Base-by-base conservation (phyloP, 495 filamentous ascomycete genomes). In the Neurospora terricola region DNA sequence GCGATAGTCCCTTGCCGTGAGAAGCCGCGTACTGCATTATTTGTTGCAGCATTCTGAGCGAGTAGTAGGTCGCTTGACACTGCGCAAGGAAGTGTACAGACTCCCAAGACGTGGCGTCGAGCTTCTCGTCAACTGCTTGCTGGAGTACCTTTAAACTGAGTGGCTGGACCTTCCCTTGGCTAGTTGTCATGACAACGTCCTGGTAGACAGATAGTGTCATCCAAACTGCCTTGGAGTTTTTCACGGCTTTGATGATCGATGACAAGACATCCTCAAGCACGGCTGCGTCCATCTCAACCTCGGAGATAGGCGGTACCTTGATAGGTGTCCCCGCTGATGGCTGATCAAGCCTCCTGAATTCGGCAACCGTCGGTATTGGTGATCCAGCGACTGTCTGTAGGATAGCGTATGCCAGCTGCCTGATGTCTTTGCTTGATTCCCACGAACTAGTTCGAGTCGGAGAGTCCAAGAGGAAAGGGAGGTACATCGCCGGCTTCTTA, bases 31-130 rank as follows among this genome's bases (percentile, higher is more conserved):
- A 75, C 4, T 78, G 73, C 10, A 90, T 70, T 2, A 90, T 77
- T 73, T 93, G 90, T 39, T 84, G 83, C 3, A 90, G 76, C 73
- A 93, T 90, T 37, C 91, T 85, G 0, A 94, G 75, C 0, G 91
- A 92, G 75, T 93, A 93, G 8, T 87, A 81, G 5, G 85, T 86
- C 4, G 88, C 88, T 38, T 92, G 88, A 0, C 88, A 78, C 73
- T 92, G 89, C 6, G 90, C 90, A 14, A 84, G 76, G 12, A 91
- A 83, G 69, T 94, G 91, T 27, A 92, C 78, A 34, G 87, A 84
- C 2, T 85, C 84, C 92, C 91, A 93, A 9, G 82, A 81, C 39
- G 73, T 34, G 3, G 75, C 69, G 27, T 80, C 73, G 8, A 75
- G 75, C 37, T 69, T 77, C 8, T 69, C 77, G 66, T 40, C 39